phyloP scores from a whole-genome alignment of 2,329 filamentous ascomycete species.

The Colletotrichum tanaceti region DNA sequence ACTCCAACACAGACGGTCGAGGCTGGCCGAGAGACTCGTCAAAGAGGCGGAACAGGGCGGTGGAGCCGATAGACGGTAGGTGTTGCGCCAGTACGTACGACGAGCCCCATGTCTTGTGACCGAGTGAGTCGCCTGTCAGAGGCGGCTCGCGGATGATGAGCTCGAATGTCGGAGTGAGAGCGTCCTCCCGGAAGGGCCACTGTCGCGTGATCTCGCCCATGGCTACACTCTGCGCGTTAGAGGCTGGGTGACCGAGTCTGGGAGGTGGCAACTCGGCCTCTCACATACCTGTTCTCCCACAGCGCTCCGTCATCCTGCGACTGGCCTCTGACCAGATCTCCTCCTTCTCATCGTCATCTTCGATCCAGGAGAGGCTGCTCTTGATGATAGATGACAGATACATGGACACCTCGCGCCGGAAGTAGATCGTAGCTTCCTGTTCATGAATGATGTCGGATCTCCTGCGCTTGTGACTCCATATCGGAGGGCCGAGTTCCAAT shows the following conservation, averaged over 20 bases:
- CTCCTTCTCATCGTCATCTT: slow-evolving; percentile 74
- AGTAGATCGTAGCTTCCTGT: slow-evolving; percentile 56
- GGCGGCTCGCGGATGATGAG: slow-evolving; percentile 86
- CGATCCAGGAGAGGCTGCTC: slow-evolving; percentile 75
- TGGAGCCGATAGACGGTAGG: slow-evolving; percentile 63
- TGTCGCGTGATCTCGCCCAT: slow-evolving; percentile 68
- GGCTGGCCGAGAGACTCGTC: slow-evolving; percentile 49
- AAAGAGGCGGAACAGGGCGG: slow-evolving; percentile 60
- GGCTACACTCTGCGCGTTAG: slow-evolving; percentile 47
- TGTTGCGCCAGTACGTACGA: slow-evolving; percentile 86
- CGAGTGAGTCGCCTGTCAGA: slow-evolving; percentile 86
- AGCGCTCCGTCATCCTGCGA: slow-evolving; percentile 83
- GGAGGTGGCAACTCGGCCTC: not conserved
- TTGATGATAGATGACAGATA: slow-evolving; percentile 78
- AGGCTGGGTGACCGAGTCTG: not conserved
- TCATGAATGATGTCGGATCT: slow-evolving; percentile 56
- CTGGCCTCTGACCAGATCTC: slow-evolving; percentile 83
- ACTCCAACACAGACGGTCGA: slow-evolving; percentile 70
- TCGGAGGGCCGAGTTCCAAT: slow-evolving; percentile 74
- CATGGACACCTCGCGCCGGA: slow-evolving; percentile 65
- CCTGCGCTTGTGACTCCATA: slow-evolving; percentile 68
- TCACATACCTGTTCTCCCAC: slow-evolving; percentile 74
- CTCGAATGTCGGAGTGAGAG: slow-evolving; percentile 60
- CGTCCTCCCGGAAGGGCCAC: slow-evolving; percentile 61
- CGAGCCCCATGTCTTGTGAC: slow-evolving; percentile 95